These are phyloP conservation scores for Puccinia hordei DNA, from an alignment of 1,284 basidiomycete genomes.

Conservation along the genomic window DNA sequence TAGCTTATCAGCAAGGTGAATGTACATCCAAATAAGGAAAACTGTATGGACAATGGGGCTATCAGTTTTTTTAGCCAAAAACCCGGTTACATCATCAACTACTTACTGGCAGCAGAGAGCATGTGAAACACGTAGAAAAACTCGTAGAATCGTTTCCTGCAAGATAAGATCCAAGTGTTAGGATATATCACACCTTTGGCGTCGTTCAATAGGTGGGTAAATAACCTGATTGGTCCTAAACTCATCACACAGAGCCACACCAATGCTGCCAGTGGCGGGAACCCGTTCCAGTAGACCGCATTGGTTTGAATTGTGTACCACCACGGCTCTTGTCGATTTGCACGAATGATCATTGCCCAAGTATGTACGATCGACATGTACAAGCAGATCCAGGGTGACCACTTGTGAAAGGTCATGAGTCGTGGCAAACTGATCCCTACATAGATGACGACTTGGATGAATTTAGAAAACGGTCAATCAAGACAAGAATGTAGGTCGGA, in stretches of 20 bases:
- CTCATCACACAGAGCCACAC: slow-evolving; percentile 46
- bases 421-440: slow-evolving; percentile 28
- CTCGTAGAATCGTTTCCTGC: slow-evolving; percentile 45
- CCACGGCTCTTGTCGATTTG: slow-evolving; percentile 28
- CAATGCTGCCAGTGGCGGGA: slow-evolving; percentile 31
- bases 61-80: neutral
- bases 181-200: neutral
- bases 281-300: slow-evolving; percentile 36
- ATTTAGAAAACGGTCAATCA: neutral
- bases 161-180: neutral
- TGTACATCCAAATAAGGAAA: slow-evolving; percentile 40
- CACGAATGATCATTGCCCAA: slow-evolving; percentile 39
- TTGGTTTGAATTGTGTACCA: slow-evolving; percentile 30
- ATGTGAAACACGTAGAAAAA: slow-evolving; percentile 41
- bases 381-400: slow-evolving; percentile 45
- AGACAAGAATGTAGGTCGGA: neutral
- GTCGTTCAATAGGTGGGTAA: neutral
- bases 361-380: slow-evolving; percentile 34
- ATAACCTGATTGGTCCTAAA: slow-evolving; percentile 34
- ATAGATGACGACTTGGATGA: neutral
- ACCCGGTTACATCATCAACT: neutral
- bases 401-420: slow-evolving; percentile 45
- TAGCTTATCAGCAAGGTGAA: slow-evolving; percentile 27
- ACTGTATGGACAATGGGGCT: neutral
- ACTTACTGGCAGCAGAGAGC: slow-evolving; percentile 32